phyloP scores from a whole-genome alignment of 2,329 filamentous ascomycete genomes.

The Zymoseptoria pseudotritici region DNA sequence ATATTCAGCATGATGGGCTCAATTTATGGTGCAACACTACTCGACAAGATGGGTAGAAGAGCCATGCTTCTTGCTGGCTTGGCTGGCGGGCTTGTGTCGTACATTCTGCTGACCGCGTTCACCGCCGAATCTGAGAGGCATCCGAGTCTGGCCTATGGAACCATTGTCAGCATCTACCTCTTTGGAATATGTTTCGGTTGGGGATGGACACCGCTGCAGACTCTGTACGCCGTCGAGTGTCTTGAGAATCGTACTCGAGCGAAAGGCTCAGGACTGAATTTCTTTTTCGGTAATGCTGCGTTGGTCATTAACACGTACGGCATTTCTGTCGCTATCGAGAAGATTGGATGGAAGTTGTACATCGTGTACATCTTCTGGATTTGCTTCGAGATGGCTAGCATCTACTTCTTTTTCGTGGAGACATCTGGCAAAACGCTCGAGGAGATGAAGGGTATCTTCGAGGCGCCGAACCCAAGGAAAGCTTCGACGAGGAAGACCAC shows the following conservation, averaged over 20 bases:
- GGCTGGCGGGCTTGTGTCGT: slow-evolving; percentile 28
- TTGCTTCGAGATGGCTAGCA: slow-evolving; percentile 22
- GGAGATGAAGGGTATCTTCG: slow-evolving; percentile 19
- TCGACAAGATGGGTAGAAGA: slow-evolving; percentile 21
- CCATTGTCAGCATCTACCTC: slow-evolving; percentile 34
- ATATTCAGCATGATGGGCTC: slow-evolving; percentile 32
- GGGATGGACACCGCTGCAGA: slow-evolving; percentile 36
- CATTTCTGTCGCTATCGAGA: slow-evolving; percentile 19
- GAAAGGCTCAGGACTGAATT: slow-evolving; percentile 28
- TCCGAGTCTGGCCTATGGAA: slow-evolving; percentile 27
- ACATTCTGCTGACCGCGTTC: slow-evolving; percentile 32
- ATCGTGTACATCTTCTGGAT: slow-evolving; percentile 27
- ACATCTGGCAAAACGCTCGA: slow-evolving; percentile 29
- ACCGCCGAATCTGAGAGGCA: slow-evolving; percentile 21
- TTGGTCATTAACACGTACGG: slow-evolving; percentile 36
- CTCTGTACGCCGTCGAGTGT: slow-evolving; percentile 33
- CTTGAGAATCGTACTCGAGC: slow-evolving; percentile 34
- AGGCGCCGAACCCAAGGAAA: slow-evolving; percentile 22
- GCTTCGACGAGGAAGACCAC: slow-evolving; percentile 24
- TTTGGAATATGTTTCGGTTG: slow-evolving; percentile 36
- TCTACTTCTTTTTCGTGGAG: slow-evolving; percentile 34
- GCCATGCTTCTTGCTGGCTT: slow-evolving; percentile 32
- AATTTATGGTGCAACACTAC: slow-evolving; percentile 32
- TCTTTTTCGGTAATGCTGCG: slow-evolving; percentile 38
- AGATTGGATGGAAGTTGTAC: slow-evolving; percentile 23